Evolutionary conservation across 768 basidiomycete genomes (phyloP), one percentile per base, ranked within the genome.

Genomic region (Boletellus ananiceps): DNA sequence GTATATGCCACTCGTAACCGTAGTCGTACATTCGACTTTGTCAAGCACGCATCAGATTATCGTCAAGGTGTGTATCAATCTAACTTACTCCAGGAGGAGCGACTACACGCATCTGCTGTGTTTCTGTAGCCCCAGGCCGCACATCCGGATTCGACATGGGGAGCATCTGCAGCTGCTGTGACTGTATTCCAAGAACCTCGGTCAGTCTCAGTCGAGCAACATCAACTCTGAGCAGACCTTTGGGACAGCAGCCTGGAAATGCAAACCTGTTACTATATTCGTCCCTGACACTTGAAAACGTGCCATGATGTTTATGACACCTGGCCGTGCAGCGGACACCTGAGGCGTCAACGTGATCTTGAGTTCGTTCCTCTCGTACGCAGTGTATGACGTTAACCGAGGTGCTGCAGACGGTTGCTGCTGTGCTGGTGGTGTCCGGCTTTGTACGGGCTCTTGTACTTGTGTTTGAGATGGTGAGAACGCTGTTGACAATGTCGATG

Each of bases 211-310:
- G 32, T 13, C 18, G 18, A 14, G 11, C 11, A 14, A 8, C 16
- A 33, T n/a, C 27, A 18, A 23, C 11, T 15, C 32, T 7, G 19
- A 16, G 46, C 66, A 50, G 52, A 92, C 93, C 79, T 92, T 95
- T 4, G 95, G 95, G 8, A 99, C 95, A 8, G 95, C 96, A 35
- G 93, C 96, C 66, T 98, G 96, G 74, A 99, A 97, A 61, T 85
- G 93, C 40, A 99, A 71, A 1, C 81, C 82, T 5, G 74, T 73
- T 2, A 76, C 83, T 5, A 76, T 46, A 16, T 70, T 75, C 3
- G 64, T 64, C 14, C 82, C 84, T 2, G 78, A 72, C 3, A 83
- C 79, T 50, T 88, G 84, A 74, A 99, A 98, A 46, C 85, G 78
- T 16, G 92, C 94, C 49, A 93, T 70, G 54, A 98, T 88, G 70